Evolutionary conservation across 2,329 filamentous ascomycete species (phyloP).

Genomic region (Juglanconis oblonga): DNA sequence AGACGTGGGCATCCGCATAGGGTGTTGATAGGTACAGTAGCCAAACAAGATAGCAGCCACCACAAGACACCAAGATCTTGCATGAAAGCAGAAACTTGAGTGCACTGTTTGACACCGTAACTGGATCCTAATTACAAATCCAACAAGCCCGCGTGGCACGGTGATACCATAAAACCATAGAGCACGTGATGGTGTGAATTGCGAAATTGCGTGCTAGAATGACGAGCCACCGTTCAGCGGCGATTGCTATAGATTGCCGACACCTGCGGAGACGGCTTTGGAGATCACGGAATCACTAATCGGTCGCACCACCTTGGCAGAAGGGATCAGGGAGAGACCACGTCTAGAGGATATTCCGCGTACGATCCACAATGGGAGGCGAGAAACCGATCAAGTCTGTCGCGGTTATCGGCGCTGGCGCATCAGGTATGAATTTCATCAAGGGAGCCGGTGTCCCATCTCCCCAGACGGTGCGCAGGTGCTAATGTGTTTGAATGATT

Average conservation of each 20-base stretch:
- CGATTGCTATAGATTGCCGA: neutral
- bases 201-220: slow-evolving; percentile 9
- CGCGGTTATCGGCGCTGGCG: slow-evolving; percentile 42
- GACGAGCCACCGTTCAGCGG: neutral
- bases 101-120: no score
- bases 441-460: neutral
- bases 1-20: no score
- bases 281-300: neutral
- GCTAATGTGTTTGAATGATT: neutral
- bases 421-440: slow-evolving; percentile 32
- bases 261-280: neutral
- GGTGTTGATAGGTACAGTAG: no score
- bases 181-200: slow-evolving; percentile 5
- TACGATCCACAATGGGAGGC: slow-evolving; percentile 12
- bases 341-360: neutral
- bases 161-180: neutral
- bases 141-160: neutral
- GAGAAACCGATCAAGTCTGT: slow-evolving; percentile 34
- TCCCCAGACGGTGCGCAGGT: neutral
- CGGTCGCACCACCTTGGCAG: neutral
- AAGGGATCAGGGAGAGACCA: no score
- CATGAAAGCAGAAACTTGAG: no score
- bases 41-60: no score
- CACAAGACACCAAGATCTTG: no score
- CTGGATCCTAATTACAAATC: no score